A percentile compares a stretch with the other conserved stretches of the same genome.
Evolutionary conservation across 1,284 basidiomycete genomes (phyloP).

Genomic region (Leccinum insolens): DNA sequence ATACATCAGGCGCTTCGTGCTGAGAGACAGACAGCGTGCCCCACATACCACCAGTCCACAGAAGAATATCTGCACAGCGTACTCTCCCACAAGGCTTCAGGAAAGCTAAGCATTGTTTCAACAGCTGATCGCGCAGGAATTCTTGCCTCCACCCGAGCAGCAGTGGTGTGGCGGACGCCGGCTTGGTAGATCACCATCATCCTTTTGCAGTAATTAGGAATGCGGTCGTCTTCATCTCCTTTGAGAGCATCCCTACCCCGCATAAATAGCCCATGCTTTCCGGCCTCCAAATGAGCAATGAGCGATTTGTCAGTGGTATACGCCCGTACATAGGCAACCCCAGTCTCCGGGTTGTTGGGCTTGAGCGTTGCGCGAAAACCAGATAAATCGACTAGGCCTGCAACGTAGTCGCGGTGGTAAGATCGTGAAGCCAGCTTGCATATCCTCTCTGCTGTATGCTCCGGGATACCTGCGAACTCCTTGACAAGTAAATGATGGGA

Average conservation of each 20-base stretch:
- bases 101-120: conserved; percentile 5
- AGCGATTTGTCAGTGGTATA: conserved; percentile 13
- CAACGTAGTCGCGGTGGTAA: conserved; percentile 9
- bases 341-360: neutral
- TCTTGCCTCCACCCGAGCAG: conserved; percentile 11
- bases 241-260: conserved; percentile 5
- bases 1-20: neutral
- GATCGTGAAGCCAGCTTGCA: conserved; percentile 10
- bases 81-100: neutral
- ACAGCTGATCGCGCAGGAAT: neutral
- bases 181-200: conserved; percentile 7
- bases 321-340: conserved; percentile 6
- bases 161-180: conserved; percentile 7
- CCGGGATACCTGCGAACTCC: neutral
- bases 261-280: conserved; percentile 13
- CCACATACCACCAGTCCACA: conserved; percentile 13
- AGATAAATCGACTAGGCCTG: conserved; percentile 4
- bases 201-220: conserved; percentile 4
- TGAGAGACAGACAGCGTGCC: too few relatives aligned
- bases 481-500: conserved; percentile 8
- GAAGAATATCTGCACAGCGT: conserved; percentile 5
- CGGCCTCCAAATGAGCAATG: conserved; percentile 14
- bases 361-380: conserved; percentile 8
- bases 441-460: neutral
- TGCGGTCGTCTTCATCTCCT: neutral